Evolutionary conservation across 2,329 filamentous ascomycete genomes (phyloP).

Genomic region (Harringtonia lauricola): DNA sequence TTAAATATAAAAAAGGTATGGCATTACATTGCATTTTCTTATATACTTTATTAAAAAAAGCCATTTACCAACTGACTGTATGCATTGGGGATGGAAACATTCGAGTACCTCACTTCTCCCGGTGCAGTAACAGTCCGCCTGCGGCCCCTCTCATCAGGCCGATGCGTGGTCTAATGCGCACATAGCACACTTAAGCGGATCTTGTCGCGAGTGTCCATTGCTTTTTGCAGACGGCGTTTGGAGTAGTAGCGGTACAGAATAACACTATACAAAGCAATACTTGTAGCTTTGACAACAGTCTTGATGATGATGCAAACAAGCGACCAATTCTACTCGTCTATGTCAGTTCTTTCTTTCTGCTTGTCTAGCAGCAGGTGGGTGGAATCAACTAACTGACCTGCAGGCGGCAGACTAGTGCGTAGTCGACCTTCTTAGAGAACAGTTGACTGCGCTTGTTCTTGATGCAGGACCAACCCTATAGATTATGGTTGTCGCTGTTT

Average conservation of each 20-base stretch:
- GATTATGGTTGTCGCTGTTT: not conserved
- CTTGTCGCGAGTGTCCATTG: too few species aligned
- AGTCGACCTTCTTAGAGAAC: not conserved
- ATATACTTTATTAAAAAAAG: too few species aligned
- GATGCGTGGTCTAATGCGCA: too few species aligned
- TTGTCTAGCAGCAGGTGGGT: too few species aligned
- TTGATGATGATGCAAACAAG: not conserved
- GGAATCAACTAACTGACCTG: not conserved
- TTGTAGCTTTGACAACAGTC: not conserved
- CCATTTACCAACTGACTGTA: too few species aligned
- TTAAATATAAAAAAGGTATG: too few species aligned
- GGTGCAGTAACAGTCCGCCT: too few species aligned
- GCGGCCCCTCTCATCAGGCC: too few species aligned
- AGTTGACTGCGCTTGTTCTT: not conserved
- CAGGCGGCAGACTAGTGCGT: not conserved
- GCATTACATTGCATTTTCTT: too few species aligned
- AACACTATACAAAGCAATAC: not conserved
- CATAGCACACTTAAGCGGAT: too few species aligned
- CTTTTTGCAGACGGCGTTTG: not conserved
- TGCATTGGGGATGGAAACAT: too few species aligned
- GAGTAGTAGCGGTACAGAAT: not conserved
- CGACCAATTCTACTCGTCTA: not conserved
- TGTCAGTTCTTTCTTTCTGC: not conserved
- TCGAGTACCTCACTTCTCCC: too few species aligned
- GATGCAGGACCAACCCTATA: not conserved